Evolutionary conservation across 352 stramenopile genomes (phyloP).

Genomic region (Phytophthora chlamydospora): DNA sequence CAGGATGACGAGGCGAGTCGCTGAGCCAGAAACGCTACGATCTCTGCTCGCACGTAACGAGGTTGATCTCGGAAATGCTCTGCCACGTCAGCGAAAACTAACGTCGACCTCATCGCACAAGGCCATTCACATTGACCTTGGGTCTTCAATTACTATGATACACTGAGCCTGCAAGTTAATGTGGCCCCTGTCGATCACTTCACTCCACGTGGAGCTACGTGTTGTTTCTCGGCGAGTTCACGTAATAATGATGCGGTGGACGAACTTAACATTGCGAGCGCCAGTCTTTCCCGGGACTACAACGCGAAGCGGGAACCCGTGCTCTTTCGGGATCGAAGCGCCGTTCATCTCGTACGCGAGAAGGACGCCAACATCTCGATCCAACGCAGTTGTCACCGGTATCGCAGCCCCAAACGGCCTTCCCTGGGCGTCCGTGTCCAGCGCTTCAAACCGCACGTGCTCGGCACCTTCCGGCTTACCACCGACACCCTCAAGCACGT

Average conservation of each 20-base stretch:
- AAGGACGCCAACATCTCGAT: constrained; percentile 90
- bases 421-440: constrained; percentile 54
- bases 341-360: constrained; percentile 97
- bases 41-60: no score
- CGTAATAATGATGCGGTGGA: constrained; percentile 78
- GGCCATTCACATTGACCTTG: no score
- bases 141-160: no score
- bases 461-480: constrained; percentile 41
- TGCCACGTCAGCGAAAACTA: no score
- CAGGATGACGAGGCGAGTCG: background rate
- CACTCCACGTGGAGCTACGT: no score
- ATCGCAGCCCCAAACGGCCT: constrained; percentile 74
- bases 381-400: constrained; percentile 87
- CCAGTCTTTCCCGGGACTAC: constrained; percentile 92
- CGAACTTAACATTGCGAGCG: constrained; percentile 94
- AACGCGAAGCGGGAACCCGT: constrained; percentile 93
- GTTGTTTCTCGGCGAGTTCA: background rate
- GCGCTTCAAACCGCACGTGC: constrained; percentile 60
- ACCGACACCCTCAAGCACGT: constrained; percentile 84
- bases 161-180: no score
- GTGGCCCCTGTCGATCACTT: no score
- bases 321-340: constrained; percentile 81
- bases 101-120: no score
- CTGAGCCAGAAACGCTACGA: background rate
- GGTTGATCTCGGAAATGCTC: no score